phyloP scores from a whole-genome alignment of 106 monocot genomes.

The Alisma plantagoaquatica region DNA sequence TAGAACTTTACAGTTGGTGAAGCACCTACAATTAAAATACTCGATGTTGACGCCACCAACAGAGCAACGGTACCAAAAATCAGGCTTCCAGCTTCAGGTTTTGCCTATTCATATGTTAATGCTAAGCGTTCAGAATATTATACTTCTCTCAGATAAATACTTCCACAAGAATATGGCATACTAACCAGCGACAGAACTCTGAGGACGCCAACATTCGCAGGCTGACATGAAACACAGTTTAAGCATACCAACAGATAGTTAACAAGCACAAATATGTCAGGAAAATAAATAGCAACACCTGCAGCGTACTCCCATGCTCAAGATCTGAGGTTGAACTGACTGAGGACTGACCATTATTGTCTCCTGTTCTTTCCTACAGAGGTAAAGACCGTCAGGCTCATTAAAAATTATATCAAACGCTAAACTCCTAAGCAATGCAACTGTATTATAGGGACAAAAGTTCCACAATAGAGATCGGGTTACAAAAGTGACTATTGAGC shows the following conservation, averaged over 20 bases:
- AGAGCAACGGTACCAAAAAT: slow-evolving; percentile 68
- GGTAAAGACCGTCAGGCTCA: background rate
- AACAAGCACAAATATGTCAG: background rate
- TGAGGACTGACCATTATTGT: slow-evolving; percentile 20
- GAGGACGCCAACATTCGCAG: slow-evolving; percentile 69
- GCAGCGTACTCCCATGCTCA: slow-evolving; percentile 68
- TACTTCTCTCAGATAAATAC: background rate
- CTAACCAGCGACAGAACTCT: slow-evolving; percentile 79
- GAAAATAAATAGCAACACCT: slow-evolving; percentile 25
- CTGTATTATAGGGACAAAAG: too few relatives aligned
- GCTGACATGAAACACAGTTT: slow-evolving; percentile 25
- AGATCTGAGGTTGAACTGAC: slow-evolving; percentile 40
- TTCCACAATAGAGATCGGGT: too few relatives aligned
- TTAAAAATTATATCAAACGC: too few relatives aligned
- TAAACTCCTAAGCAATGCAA: too few relatives aligned
- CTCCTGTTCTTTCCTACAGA: slow-evolving; percentile 6
- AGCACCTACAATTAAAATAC: slow-evolving; percentile 91
- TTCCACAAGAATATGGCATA: background rate
- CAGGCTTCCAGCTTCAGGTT: slow-evolving; percentile 73
- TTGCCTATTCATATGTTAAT: slow-evolving; percentile 44
- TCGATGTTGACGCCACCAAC: slow-evolving; percentile 71
- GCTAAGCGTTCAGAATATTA: background rate
- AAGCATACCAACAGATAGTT: slow-evolving; percentile 7
- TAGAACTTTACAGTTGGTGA: background rate
- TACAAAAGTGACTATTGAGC: too few relatives aligned